Base-by-base conservation (phyloP, 768 basidiomycete genomes). In the Panaeolus papilionaceus region DNA sequence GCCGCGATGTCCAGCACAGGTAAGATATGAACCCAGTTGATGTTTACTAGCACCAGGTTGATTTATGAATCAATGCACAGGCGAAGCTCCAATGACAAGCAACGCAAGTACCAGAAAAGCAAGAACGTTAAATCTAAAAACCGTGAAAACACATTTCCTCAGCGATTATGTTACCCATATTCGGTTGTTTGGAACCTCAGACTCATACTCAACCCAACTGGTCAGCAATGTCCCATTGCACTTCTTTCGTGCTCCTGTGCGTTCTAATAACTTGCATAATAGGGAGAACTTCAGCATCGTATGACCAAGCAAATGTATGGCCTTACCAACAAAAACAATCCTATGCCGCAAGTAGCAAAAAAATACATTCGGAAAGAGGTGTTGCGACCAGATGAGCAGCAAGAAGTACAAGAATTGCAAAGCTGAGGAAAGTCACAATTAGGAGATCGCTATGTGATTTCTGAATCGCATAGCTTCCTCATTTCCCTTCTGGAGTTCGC, bases 201-300 rank as follows among this genome's bases (percentile, higher is more conserved):
- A 85, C 66, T 77, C 74, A 0, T 81, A 79, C 64, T 80, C 79
- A 0, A 85, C 82, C 0, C 82, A 84, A 65, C 63, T 79, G 47
- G 82, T 84, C 67, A 37, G 76, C 47, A 37, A 23, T 58, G 26
- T 37, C 23, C 23, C 23, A 23, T 23, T 23, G 23, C 23, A 23
- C 23, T 23, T 23, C 23, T 18, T 45, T 47, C 18, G 10, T 42
- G 16, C 23, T 26, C 8, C 16, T 45, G 11, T 84, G 23, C 23
- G 23, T 8, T 23, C 23, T 20, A 6, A 23, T 12, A 7, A 10
- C 18, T 38, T 1, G 20, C 3, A 33, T 38, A 12, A 42, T 37
- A 85, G 83, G 81, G 82, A 0, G 83, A 86, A 66, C 75, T 81
- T 0, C 77, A 82, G n/a, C 85, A 86, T 65, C 69, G 74, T 0